phyloP scores from a whole-genome alignment of 208 protist species.

The Acanthamoeba sp. region DNA sequence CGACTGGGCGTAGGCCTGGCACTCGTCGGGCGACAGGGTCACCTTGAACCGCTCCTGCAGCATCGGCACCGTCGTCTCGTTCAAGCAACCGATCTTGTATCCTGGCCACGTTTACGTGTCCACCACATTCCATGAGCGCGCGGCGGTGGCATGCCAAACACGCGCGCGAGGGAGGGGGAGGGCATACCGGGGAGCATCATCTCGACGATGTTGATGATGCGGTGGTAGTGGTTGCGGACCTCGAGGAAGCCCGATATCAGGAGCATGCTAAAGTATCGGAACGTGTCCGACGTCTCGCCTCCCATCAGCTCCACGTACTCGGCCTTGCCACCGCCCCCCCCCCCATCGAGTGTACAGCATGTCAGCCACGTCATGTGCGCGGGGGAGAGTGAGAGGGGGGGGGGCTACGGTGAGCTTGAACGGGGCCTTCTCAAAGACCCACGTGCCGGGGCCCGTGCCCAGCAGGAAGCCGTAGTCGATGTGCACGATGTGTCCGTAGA shows the following conservation, averaged over 20 bases:
- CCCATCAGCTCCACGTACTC: slow-evolving; percentile 75
- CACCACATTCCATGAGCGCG: no score
- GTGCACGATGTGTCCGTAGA: slow-evolving; percentile 80
- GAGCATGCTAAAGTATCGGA: slow-evolving; percentile 8
- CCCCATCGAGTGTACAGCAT: neutral
- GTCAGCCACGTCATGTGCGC: no score
- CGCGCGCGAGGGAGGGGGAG: neutral
- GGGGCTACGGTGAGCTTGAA: slow-evolving; percentile 71
- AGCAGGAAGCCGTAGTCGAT: slow-evolving; percentile 87
- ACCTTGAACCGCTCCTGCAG: slow-evolving; percentile 68
- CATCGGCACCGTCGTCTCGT: slow-evolving; percentile 14
- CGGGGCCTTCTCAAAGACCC: slow-evolving; percentile 73
- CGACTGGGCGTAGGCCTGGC: neutral
- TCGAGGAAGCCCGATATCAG: slow-evolving; percentile 51
- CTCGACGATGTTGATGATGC: slow-evolving; percentile 47
- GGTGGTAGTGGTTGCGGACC: slow-evolving; percentile 39
- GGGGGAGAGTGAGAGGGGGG: no score
- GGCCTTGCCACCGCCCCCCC: neutral
- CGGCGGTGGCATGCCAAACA: neutral
- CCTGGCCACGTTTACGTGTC: neutral
- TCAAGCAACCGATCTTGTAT: slow-evolving; percentile 11
- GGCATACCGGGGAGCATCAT: slow-evolving; percentile 67
- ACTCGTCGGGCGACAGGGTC: neutral
- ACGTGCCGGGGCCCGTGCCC: slow-evolving; percentile 45
- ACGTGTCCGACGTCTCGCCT: slow-evolving; percentile 28